Evolutionary conservation across 2,329 filamentous ascomycete species (phyloP), one percentile per base, ranked within the genome.

Genomic region (Diaporthe humulicola): DNA sequence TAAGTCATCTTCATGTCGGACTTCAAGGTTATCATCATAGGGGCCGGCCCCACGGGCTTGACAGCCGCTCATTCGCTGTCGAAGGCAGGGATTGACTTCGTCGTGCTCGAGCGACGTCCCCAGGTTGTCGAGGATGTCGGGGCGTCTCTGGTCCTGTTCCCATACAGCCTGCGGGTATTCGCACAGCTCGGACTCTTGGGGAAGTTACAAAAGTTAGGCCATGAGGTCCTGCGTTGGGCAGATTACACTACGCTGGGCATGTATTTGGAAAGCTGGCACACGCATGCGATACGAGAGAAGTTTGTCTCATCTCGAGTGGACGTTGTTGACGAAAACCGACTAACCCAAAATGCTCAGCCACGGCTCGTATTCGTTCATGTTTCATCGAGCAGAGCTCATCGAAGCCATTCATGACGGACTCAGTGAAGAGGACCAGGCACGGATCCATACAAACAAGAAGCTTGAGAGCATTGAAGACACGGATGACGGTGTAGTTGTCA

Each of bases 101-200:
- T 84, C 54, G 71, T 86, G 10, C 82, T 86, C 1, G 85, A 86
- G 70, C 76, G 79, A 15, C 80, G 81, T 1, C 38, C 76, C 1
- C 76, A 77, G 0, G 38, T 83, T 14, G 73, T 81, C 74, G 73
- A 79, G 54, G 78, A 84, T 76, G 79, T 80, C 19, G 79, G 79
- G 30, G 79, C 81, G 28, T 79, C 82, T 78, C 76, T 85, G 70
- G 78, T 82, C 19, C 75, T 86, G 70, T 75, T 80, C 77, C 70
- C 78, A 57, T 75, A 78, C 73, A 79, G 75, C 7, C 58, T 81
- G 72, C 82, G 80, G 45, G 78, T 80, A n/a, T 71, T 85, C 0
- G 72, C 80, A 8, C 84, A 86, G 54, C 78, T 86, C 1, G 82
- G 81, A 3, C 77, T 77, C 1, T 82, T 83, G 74, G 30, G 76